A percentile compares a stretch with the other conserved stretches of the same genome.
Evolutionary conservation across 2,329 filamentous ascomycete species (phyloP).

Genomic region (Monosporascus sp.): DNA sequence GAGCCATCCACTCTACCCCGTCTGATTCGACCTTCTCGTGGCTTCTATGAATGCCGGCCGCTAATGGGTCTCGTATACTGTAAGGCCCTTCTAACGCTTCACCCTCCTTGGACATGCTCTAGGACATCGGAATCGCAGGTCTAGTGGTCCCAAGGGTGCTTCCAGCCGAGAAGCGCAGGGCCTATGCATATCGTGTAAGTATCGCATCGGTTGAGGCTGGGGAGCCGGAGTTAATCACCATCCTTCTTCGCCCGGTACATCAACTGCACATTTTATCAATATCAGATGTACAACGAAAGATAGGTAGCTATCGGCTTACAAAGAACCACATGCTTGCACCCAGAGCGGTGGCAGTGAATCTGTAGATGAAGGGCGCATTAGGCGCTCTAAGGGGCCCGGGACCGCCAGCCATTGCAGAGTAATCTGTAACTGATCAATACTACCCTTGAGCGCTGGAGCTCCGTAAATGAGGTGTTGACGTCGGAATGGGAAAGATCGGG

Average conservation of each 20-base stretch:
- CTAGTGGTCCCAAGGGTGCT: conserved; percentile 95
- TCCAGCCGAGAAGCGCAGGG: conserved; percentile 81
- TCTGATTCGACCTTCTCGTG: conserved; percentile 2
- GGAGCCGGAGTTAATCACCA: conserved; percentile 45
- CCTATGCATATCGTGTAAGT: conserved; percentile 34
- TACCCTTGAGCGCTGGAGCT: too few species aligned
- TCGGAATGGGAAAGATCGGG: background rate
- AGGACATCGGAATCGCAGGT: conserved; percentile 10
- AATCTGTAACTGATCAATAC: conserved; percentile 7
- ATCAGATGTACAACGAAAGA: background rate
- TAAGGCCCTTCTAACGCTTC: conserved; percentile 3
- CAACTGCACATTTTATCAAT: conserved; percentile 50
- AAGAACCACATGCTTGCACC: conserved; percentile 99
- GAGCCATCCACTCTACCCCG: background rate
- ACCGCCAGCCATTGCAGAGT: conserved; percentile 29
- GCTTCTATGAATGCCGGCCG: conserved; percentile 4
- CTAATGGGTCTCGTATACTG: conserved; percentile 1
- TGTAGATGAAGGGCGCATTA: conserved; percentile 61
- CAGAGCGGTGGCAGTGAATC: conserved; percentile 78
- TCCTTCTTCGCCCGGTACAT: conserved; percentile 98
- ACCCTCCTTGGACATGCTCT: background rate
- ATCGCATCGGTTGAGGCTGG: conserved; percentile 1
- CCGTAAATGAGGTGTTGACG: background rate
- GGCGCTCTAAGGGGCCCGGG: conserved; percentile 27
- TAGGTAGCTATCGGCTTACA: conserved; percentile 46